Base-by-base conservation (phyloP, 768 basidiomycete genomes). In the Dentipellis fragilis region DNA sequence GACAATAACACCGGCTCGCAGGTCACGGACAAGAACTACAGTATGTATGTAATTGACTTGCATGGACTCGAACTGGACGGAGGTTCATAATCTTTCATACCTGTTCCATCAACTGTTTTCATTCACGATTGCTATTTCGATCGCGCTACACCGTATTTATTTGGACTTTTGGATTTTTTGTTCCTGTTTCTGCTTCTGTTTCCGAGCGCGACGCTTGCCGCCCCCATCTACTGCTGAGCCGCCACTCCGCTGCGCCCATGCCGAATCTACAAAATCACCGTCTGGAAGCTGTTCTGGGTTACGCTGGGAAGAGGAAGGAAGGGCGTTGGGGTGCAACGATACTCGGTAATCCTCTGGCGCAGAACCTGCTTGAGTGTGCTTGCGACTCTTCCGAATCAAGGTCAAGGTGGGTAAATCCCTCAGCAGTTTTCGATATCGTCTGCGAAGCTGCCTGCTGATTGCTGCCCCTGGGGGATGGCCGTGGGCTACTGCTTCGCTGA, bases 31-130 rank as follows among this genome's bases (percentile, higher is more conserved):
- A 79, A 81, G 49, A 84, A 85, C 63, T 92, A 91, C 68, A 87
- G 84, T 69, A 82, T 86, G 79, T 93, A 91, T 69, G 76, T 91
- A 60, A 94, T 94, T 64, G 93, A 95, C 65, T 69, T 96, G 63
- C 93, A 93, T 64, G 88, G 84, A 56, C 66, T 90, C 62, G 87
- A 86, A 68, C 71, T 89, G 65, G 75, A 74, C 76, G 49, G 76
- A 74, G 57, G 62, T 17, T 51, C 57, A 16, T 58, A 39, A 29
- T 29, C 29, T 29, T 29, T 29, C 29, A 29, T 29, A 29, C 29
- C 29, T 29, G 29, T 29, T 29, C 6, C 6, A 29, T 29, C 29
- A 3, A 29, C 29, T 29, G 29, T 29, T 29, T 29, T 29, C 29
- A 29, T 29, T 29, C 29, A 29, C 29, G 29, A 29, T 29, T 29